Evolutionary conservation across 2,329 filamentous ascomycete species (phyloP), one percentile per base, ranked within the genome.

Genomic region (Byssochlamys sp.): DNA sequence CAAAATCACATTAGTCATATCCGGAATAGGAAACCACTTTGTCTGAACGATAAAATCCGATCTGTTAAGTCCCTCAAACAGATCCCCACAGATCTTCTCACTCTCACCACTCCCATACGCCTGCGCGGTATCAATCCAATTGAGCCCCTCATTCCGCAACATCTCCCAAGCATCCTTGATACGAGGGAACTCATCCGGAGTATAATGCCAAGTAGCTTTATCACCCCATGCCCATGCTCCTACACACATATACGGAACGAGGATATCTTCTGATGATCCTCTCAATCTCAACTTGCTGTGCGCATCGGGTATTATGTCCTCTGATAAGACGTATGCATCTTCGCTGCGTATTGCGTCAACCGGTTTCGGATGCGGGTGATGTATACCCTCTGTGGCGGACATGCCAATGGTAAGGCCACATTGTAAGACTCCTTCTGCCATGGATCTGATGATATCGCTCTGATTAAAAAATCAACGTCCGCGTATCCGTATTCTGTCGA

Each of bases 101-200:
- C 71, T 74, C 57, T 75, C 69, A 2, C 75, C 73, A 27, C 66
- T 67, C 48, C 75, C 75, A 60, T 77, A 78, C 14, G 67, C 71
- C 63, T 77, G 72, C 7, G 75, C 74, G 4, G 74, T 78, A 60
- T 78, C 76, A 58, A 78, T 70, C 58, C 77, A 77, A 56, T 72
- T 75, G 26, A 77, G 58, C 12, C 71, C 70, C 3, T 69, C 67
- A 5, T 66, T 60, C 53, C 73, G 66, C n/a, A 73, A 65, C 27
- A 68, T 60, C 48, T 68, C 60, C 74, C 75, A 77, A 24, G 74
- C 75, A 51, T 67, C 69, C 14, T 72, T 71, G 11, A 74, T 65
- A 12, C 57, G 64, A 2, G 64, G 68, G n/a, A 67, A 65, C 55
- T 75, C 72, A 5, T 69, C 65, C 14, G 66, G 56, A n/a, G 72